These are phyloP conservation scores for Rhodotorula sp. DNA, from an alignment of 1,284 basidiomycete species.

Conservation along the genomic window DNA sequence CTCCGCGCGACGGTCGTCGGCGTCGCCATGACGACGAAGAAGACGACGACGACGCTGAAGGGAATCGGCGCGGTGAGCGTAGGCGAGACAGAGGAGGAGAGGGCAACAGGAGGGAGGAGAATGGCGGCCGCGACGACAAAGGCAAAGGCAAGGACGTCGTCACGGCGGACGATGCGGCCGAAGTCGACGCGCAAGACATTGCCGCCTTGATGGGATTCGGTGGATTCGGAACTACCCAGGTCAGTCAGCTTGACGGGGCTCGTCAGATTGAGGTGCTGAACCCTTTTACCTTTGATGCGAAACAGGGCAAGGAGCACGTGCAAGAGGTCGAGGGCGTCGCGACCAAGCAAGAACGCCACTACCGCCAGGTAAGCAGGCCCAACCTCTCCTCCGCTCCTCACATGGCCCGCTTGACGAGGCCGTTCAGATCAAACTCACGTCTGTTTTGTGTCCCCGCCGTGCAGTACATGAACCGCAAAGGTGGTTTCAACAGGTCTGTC, in stretches of 20 bases:
- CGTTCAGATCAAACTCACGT: neutral
- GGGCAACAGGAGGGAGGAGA: neutral
- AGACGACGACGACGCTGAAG: no score
- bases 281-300: no score
- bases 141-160: neutral
- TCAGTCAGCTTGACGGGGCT: slow-evolving; percentile 48
- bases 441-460: neutral
- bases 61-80: no score
- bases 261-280: no score
- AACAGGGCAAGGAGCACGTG: slow-evolving; percentile 67
- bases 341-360: slow-evolving; percentile 85
- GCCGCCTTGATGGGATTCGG: slow-evolving; percentile 85
- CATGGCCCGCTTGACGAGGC: no score
- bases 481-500: slow-evolving; percentile 82
- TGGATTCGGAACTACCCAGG: slow-evolving; percentile 89
- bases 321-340: slow-evolving; percentile 58
- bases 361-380: slow-evolving; percentile 57
- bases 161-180: slow-evolving; percentile 62
- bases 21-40: neutral
- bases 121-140: neutral
- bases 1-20: neutral
- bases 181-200: slow-evolving; percentile 66
- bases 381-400: neutral
- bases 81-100: neutral
- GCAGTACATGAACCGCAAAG: slow-evolving; percentile 92